A percentile compares a stretch with the other conserved stretches of the same genome.
Conservation (phyloP, 2,329 filamentous ascomycete genomes). For the Drechslera avenae region DNA sequence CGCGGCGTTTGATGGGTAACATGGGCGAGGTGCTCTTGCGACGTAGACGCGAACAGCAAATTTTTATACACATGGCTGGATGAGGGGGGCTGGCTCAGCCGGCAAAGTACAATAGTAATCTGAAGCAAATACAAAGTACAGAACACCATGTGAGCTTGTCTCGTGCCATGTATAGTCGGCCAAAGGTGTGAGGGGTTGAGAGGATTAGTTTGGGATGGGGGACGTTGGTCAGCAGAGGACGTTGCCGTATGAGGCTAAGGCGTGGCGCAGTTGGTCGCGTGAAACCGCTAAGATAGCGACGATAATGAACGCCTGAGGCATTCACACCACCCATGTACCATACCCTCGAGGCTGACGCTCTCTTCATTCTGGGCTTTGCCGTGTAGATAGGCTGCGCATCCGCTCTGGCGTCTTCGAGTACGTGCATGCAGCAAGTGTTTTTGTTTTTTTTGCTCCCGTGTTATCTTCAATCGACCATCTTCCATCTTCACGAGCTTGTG, state of each 20-base stretch:
- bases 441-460: not conserved
- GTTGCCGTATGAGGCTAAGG: conserved; percentile 5
- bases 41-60: conserved; percentile 8
- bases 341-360: not conserved
- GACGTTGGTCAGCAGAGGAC: not conserved
- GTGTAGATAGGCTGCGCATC: not conserved
- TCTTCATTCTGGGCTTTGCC: not conserved
- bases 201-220: not conserved
- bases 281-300: conserved; percentile 17
- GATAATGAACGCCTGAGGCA: conserved; percentile 8
- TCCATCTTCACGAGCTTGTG: conserved; percentile 2
- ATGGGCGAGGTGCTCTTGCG: conserved; percentile 8
- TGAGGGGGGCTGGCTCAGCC: not conserved
- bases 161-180: not conserved
- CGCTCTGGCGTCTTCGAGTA: not conserved
- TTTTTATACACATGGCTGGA: not conserved
- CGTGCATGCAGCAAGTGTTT: no score
- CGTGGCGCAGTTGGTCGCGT: conserved; percentile 14
- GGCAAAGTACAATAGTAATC: conserved; percentile 17
- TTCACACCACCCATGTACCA: not conserved
- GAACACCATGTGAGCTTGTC: not conserved
- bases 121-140: not conserved
- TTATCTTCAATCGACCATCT: not conserved
- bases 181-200: not conserved
- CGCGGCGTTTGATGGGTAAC: conserved; percentile 14